Percentiles rank a stretch among this genome's conserved stretches.
Conservation (phyloP, 352 stramenopile genomes). For the Elongisporangium anandrum region DNA sequence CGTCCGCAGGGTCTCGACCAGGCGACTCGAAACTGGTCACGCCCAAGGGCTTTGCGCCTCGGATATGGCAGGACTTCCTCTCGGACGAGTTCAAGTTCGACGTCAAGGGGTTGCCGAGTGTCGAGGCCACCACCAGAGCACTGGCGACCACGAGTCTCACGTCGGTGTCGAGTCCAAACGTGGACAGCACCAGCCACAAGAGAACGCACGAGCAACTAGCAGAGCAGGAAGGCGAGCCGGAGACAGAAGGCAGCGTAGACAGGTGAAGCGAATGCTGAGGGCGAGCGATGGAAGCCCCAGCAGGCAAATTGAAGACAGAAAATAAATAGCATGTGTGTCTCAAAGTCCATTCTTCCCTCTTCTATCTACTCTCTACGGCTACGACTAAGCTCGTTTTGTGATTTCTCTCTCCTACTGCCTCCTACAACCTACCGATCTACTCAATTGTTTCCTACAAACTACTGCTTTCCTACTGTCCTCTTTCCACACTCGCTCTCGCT, state of each 20-base stretch:
- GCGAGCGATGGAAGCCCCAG: too few species aligned
- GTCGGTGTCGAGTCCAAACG: not conserved
- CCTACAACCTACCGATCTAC: not conserved
- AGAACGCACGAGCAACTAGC: not conserved
- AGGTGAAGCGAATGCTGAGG: not conserved
- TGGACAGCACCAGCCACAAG: not conserved
- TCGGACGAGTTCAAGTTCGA: conserved; percentile 70
- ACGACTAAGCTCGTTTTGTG: not conserved
- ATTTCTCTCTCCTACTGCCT: not conserved
- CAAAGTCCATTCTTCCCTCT: not conserved
- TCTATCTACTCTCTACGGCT: not conserved
- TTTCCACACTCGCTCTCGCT: not conserved
- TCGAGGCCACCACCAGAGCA: not conserved
- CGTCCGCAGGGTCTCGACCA: not conserved
- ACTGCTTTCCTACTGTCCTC: not conserved
- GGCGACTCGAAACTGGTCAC: not conserved
- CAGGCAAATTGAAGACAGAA: not conserved
- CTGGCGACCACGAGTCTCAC: not conserved
- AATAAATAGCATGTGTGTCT: not conserved
- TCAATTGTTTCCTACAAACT: not conserved
- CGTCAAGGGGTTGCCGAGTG: conserved; percentile 10
- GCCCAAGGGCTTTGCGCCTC: conserved; percentile 19
- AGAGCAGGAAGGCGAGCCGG: not conserved
- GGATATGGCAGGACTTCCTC: conserved; percentile 74
- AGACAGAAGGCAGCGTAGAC: not conserved